These are phyloP conservation scores for Jacaranda mimosifolia DNA, from an alignment of 257 asterid genomes.

Conservation along the genomic window DNA sequence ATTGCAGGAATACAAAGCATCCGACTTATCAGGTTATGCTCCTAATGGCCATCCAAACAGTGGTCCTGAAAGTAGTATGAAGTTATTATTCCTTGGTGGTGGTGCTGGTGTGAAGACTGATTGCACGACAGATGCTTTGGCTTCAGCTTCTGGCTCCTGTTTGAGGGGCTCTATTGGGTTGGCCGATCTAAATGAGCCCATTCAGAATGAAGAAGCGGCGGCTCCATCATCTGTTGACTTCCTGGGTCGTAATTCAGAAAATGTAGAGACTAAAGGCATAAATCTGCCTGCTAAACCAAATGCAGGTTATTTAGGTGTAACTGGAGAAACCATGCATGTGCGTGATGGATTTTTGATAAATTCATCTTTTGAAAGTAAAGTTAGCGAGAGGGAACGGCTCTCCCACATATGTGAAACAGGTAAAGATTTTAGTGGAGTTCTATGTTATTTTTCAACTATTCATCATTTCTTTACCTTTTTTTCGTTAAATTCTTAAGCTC, in stretches of 20 bases:
- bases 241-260: conserved; percentile 49
- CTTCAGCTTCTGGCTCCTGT: conserved; percentile 53
- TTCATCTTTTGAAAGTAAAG: conserved; percentile 50
- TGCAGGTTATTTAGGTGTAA: conserved; percentile 41
- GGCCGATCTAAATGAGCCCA: conserved; percentile 90
- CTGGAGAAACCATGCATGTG: conserved; percentile 17
- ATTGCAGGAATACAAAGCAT: conserved; percentile 42
- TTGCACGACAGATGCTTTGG: conserved; percentile 47
- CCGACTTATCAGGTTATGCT: conserved; percentile 42
- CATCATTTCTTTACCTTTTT: background rate
- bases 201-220: conserved; percentile 58
- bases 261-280: conserved; percentile 46
- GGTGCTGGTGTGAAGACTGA: conserved; percentile 19
- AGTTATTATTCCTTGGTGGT: conserved; percentile 30
- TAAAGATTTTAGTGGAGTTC: conserved; percentile 33
- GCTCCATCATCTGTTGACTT: conserved; percentile 58
- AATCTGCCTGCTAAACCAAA: conserved; percentile 46
- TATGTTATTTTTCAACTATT: background rate
- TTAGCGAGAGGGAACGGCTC: conserved; percentile 60
- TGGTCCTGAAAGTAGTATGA: conserved; percentile 34
- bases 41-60: conserved; percentile 43
- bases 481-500: background rate
- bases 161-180: conserved; percentile 53
- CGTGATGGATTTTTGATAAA: conserved; percentile 42
- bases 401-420: conserved; percentile 60